A percentile compares a stretch with the other conserved stretches of the same genome.
phyloP scores from a whole-genome alignment of 805 yeast genomes.

The Candida ortonii region DNA sequence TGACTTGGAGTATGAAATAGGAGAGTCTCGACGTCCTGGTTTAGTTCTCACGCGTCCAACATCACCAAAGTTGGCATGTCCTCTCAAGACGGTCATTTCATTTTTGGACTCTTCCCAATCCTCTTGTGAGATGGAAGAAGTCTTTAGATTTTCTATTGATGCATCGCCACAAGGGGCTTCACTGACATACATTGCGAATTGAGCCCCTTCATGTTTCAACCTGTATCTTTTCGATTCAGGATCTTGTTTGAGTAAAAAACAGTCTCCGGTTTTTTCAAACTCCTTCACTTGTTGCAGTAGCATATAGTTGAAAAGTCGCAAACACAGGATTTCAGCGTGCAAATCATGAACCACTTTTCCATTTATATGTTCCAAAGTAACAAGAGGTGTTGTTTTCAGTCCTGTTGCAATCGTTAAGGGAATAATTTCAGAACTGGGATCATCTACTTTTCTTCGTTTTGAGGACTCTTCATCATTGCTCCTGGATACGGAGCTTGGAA shows the following conservation, averaged over 20 bases:
- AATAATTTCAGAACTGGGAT: constrained; percentile 19
- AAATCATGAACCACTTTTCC: constrained; percentile 79
- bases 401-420: constrained; percentile 71
- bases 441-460: constrained; percentile 10
- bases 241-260: constrained; percentile 18
- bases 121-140: constrained; percentile 19
- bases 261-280: constrained; percentile 10
- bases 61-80: constrained; percentile 54
- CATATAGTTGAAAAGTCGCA: constrained; percentile 66
- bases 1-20: constrained; percentile 70
- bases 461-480: constrained; percentile 10
- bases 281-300: constrained; percentile 47
- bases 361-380: constrained; percentile 29
- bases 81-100: constrained; percentile 42
- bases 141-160: constrained; percentile 50
- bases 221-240: constrained; percentile 21
- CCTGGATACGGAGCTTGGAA: constrained; percentile 11
- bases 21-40: constrained; percentile 86
- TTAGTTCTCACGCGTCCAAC: constrained; percentile 80
- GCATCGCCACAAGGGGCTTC: constrained; percentile 93
- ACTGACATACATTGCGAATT: constrained; percentile 61
- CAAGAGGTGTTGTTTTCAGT: constrained; percentile 70
- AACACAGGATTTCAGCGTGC: constrained; percentile 82
- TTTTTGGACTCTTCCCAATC: constrained; percentile 17
- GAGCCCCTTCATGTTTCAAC: constrained; percentile 34